Conservation (phyloP, 2,329 filamentous ascomycete species). For the Cercospora beticola region DNA sequence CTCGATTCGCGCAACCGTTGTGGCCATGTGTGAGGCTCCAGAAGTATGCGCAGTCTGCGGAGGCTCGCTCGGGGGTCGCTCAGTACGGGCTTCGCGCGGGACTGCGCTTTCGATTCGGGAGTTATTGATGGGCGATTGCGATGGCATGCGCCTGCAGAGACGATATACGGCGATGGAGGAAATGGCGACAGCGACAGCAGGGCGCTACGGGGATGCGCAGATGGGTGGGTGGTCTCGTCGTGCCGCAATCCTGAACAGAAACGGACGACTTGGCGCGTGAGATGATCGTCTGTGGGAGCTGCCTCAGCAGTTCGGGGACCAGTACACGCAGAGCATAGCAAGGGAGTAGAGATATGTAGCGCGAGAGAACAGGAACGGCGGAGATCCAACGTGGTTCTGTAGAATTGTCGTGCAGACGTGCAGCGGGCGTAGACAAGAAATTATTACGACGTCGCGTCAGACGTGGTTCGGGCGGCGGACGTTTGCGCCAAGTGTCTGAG, state of each 20-base stretch:
- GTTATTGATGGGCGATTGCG: background rate
- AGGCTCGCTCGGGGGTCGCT: slow-evolving; percentile 1
- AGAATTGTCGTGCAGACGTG: background rate
- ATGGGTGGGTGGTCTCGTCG: background rate
- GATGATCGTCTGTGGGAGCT: background rate
- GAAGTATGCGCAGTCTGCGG: background rate
- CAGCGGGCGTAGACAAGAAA: background rate
- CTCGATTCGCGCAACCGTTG: background rate
- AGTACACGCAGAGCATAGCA: background rate
- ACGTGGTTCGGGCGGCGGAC: background rate
- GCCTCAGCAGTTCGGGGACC: background rate
- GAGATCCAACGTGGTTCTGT: background rate
- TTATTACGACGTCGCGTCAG: background rate
- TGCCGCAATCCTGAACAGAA: slow-evolving; percentile 4
- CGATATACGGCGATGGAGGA: background rate
- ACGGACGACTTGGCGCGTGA: slow-evolving; percentile 9
- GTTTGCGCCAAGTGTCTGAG: background rate
- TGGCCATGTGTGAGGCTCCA: slow-evolving; percentile 17
- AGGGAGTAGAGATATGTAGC: background rate
- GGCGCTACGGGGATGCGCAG: background rate
- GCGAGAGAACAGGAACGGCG: background rate
- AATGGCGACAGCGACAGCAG: slow-evolving; percentile 1
- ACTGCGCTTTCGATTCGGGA: background rate
- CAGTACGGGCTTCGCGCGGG: slow-evolving; percentile 9
- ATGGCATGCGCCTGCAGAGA: background rate